phyloP scores from a whole-genome alignment of 495 filamentous ascomycete species.

The Penicillium pulvis region DNA sequence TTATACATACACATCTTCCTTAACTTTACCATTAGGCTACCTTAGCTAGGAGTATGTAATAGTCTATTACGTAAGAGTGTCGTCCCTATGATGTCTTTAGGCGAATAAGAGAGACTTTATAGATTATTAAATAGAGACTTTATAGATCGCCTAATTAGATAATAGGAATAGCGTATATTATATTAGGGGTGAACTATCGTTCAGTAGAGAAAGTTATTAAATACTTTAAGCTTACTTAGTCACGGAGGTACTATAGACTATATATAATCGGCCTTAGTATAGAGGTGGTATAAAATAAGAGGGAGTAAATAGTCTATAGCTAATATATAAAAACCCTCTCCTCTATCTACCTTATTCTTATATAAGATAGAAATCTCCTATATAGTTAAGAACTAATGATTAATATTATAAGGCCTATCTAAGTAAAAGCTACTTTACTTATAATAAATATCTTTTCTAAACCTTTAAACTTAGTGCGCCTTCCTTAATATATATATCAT shows the following conservation, averaged over 20 bases:
- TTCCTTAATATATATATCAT: not conserved
- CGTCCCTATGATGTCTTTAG: no score
- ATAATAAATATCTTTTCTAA: not conserved
- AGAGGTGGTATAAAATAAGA: not conserved
- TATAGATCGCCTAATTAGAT: not conserved
- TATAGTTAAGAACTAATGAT: not conserved
- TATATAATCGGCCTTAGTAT: not conserved
- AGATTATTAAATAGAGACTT: no score
- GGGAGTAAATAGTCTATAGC: no score
- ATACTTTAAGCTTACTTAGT: not conserved
- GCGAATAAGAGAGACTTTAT: no score
- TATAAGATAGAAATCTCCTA: not conserved
- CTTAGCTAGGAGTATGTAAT: not conserved
- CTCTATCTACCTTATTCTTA: not conserved
- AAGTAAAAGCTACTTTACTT: not conserved
- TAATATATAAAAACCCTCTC: not conserved
- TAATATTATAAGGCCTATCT: not conserved
- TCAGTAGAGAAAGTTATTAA: not conserved
- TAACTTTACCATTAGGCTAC: not conserved
- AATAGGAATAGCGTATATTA: not conserved
- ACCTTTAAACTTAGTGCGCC: not conserved
- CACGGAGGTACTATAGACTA: not conserved
- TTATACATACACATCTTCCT: not conserved
- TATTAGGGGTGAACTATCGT: not conserved
- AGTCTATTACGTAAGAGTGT: not conserved